Evolutionary conservation across 805 yeast genomes (phyloP).

Genomic region (Starmerella geochares): DNA sequence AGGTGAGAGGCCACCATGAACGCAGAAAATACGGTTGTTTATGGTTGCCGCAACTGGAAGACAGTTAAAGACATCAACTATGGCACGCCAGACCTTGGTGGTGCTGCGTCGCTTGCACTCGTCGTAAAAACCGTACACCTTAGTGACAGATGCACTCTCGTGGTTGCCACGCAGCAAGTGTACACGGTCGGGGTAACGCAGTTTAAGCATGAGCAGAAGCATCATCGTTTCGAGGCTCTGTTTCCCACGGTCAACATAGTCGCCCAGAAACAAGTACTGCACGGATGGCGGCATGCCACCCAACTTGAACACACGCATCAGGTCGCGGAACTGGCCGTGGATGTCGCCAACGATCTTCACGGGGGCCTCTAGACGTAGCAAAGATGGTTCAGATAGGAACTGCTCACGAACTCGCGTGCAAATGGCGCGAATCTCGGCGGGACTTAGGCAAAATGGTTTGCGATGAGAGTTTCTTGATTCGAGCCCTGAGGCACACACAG

Average conservation of each 20-base stretch:
- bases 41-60: conserved; percentile 92
- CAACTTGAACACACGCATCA: conserved; percentile 79
- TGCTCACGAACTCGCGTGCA: conserved; percentile 80
- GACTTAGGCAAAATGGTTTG: conserved; percentile 58
- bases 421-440: conserved; percentile 70
- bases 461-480: conserved; percentile 10
- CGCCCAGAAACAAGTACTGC: conserved; percentile 86
- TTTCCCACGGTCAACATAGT: conserved; percentile 96
- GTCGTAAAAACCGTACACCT: conserved; percentile 95
- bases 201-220: conserved; percentile 77
- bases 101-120: conserved; percentile 92
- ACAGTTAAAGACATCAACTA: conserved; percentile 90
- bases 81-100: conserved; percentile 82
- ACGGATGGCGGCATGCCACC: conserved; percentile 96
- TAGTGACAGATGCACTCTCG: conserved; percentile 93
- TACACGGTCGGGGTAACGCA: conserved; percentile 91
- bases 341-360: conserved; percentile 87
- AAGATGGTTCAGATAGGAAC: conserved; percentile 78
- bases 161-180: conserved; percentile 92
- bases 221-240: conserved; percentile 89
- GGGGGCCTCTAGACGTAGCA: conserved; percentile 76
- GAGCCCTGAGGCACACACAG: conserved; percentile 26
- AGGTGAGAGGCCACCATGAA: conserved; percentile 76
- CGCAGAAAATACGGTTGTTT: conserved; percentile 87
- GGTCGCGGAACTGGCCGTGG: conserved; percentile 92